Conservation (phyloP, 2,329 filamentous ascomycete species). For the Aquanectria penicillioides region DNA sequence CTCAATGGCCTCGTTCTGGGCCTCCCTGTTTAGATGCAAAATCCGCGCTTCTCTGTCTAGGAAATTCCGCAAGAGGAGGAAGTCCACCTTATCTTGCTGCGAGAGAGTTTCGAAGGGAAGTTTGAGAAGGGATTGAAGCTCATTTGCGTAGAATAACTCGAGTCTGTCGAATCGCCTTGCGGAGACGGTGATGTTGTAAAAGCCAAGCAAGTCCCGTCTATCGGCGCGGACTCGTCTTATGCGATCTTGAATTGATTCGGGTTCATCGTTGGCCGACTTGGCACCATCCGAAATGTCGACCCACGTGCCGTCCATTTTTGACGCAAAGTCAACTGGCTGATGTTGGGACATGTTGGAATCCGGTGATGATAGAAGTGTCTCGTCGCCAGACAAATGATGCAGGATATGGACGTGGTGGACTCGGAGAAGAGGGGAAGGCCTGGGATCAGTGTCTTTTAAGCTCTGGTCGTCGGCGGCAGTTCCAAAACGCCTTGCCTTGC, state of each 20-base stretch:
- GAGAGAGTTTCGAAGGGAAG: constrained; percentile 41
- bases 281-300: constrained; percentile 5
- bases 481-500: background rate
- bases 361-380: background rate
- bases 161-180: constrained; percentile 51
- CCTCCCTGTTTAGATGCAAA: constrained; percentile 51
- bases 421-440: constrained; percentile 18
- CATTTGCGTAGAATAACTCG: constrained; percentile 51
- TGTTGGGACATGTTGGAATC: constrained; percentile 13
- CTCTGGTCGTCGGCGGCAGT: background rate
- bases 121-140: constrained; percentile 47
- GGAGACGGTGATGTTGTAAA: constrained; percentile 61
- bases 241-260: constrained; percentile 52
- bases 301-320: constrained; percentile 22
- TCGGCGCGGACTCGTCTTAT: constrained; percentile 57
- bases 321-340: constrained; percentile 8
- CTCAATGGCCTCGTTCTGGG: constrained; percentile 48
- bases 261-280: background rate
- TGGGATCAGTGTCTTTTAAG: constrained; percentile 4
- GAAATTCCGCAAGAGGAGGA: constrained; percentile 60
- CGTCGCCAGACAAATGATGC: background rate
- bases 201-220: constrained; percentile 56
- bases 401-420: background rate
- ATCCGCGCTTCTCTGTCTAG: constrained; percentile 49
- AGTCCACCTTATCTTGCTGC: constrained; percentile 60